A percentile compares a stretch with the other conserved stretches of the same genome.
Conservation (phyloP, 129 eudicot genomes). For the Flaveria brownii region DNA sequence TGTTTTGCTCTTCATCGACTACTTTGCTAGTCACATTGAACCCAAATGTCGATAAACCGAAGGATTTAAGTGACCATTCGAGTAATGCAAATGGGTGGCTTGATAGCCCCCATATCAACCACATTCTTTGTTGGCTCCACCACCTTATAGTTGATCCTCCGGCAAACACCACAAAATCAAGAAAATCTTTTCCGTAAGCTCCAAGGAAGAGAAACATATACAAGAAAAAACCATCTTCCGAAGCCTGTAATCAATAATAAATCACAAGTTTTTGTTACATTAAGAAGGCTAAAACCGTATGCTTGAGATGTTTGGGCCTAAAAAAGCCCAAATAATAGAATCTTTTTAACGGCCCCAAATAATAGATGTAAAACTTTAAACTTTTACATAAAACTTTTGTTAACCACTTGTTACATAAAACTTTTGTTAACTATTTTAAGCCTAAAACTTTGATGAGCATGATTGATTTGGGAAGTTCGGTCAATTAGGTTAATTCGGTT, state of each 20-base stretch:
- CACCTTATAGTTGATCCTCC: slow-evolving; percentile 46
- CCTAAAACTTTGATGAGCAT: too few relatives aligned
- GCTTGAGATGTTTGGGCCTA: too few relatives aligned
- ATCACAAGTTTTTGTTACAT: too few relatives aligned
- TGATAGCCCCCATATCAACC: slow-evolving; percentile 51
- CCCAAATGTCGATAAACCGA: slow-evolving; percentile 44
- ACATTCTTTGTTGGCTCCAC: slow-evolving; percentile 72
- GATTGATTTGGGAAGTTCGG: too few relatives aligned
- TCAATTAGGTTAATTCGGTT: too few relatives aligned
- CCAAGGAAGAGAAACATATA: slow-evolving; percentile 52
- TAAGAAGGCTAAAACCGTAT: too few relatives aligned
- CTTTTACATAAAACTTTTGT: too few relatives aligned
- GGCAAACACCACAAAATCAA: slow-evolving; percentile 44
- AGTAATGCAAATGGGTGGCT: slow-evolving; percentile 41
- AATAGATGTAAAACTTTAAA: too few relatives aligned
- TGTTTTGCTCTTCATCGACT: slow-evolving; percentile 46
- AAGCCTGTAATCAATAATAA: slow-evolving; percentile 32
- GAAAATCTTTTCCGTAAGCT: slow-evolving; percentile 53
- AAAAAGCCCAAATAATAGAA: too few relatives aligned
- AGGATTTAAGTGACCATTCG: slow-evolving; percentile 38
- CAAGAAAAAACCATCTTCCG: slow-evolving; percentile 41
- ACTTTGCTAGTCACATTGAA: slow-evolving; percentile 56
- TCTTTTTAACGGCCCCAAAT: too few relatives aligned
- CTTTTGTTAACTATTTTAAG: too few relatives aligned
- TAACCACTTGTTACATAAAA: too few relatives aligned